Evolutionary conservation across 305 asterid genomes (phyloP), one percentile per base, ranked within the genome.

Genomic region (Lippia alba): DNA sequence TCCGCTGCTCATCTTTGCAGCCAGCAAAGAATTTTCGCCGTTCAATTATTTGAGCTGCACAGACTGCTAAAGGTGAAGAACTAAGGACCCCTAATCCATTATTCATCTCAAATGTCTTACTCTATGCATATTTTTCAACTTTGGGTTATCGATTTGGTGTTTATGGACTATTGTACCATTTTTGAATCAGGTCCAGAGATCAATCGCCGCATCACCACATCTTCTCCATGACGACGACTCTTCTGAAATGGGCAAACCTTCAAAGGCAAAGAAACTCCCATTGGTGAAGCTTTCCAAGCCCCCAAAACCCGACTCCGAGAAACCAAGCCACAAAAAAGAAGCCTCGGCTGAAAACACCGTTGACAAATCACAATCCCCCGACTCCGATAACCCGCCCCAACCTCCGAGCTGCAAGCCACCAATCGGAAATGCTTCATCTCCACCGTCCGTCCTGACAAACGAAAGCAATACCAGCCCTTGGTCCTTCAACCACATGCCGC

Each of bases 31-130:
- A 88, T 80, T 65, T 94, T 94, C 80, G 96, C 96, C n/a, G 87
- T 86, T 82, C 99, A 94, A 91, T 84, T 91, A 33, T 94, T 94
- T 30, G 99, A 94, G 89, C 79, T 94, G 96, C 97, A 94, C 76
- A 80, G 92, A 84, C 74, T 94, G 71, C 73, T 94, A 44, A 84
- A 88, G 99, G 99, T 91, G 71, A 59, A 58, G 45, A 6, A 24
- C 30, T 24, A 1, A 1, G 1, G 30, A 24, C 30, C 30, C 30
- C 30, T 24, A 24, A 24, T 9, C 56, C 14, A 10, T 71, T 41
- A 20, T 30, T 61, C 12, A 49, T 20, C 60, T 74, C 18, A 16
- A 46, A 46, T 67, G 32, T 36, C 51, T 57, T 64, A 40, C 1
- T 10, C 55, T 58, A 18, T 48, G 33, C 14, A 9, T 5, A 24